These are phyloP conservation scores for Linum usitatissimum DNA, from an alignment of 345 rosid species.

Conservation along the genomic window DNA sequence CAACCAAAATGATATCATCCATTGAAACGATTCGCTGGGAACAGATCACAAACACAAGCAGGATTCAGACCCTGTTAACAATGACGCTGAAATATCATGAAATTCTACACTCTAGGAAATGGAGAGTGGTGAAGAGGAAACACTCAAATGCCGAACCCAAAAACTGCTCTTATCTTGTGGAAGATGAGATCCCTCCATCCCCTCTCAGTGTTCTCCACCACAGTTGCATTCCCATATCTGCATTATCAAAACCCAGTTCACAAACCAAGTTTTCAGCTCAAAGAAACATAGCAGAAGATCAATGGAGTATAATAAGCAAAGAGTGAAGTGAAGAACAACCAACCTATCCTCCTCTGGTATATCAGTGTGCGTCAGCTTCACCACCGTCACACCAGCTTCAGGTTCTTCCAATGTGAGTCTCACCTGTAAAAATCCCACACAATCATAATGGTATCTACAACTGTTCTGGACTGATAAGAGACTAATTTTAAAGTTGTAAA, in stretches of 20 bases:
- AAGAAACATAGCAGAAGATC: neutral
- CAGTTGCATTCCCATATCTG: conserved; percentile 92
- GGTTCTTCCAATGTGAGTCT: conserved; percentile 62
- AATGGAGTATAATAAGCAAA: neutral
- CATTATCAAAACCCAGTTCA: conserved; percentile 4
- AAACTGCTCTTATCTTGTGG: conserved; percentile 76
- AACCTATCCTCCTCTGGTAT: conserved; percentile 94
- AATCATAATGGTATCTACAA: conserved; percentile 5
- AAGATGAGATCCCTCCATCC: conserved; percentile 94
- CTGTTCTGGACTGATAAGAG: neutral
- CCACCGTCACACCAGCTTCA: conserved; percentile 66
- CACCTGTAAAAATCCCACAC: conserved; percentile 43
- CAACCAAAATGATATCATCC: no score
- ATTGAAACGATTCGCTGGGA: no score
- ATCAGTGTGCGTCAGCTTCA: conserved; percentile 65
- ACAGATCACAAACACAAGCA: no score
- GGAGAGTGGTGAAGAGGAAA: neutral
- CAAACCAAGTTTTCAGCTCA: neutral
- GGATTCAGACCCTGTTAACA: no score
- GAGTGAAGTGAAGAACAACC: conserved; percentile 7
- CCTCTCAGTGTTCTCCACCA: conserved; percentile 89
- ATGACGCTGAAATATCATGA: no score
- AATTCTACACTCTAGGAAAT: no score
- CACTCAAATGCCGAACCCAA: conserved; percentile 54
- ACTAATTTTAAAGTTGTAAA: neutral